Conservation (phyloP, 257 asterid species). For the Plectranthus barbatus region DNA sequence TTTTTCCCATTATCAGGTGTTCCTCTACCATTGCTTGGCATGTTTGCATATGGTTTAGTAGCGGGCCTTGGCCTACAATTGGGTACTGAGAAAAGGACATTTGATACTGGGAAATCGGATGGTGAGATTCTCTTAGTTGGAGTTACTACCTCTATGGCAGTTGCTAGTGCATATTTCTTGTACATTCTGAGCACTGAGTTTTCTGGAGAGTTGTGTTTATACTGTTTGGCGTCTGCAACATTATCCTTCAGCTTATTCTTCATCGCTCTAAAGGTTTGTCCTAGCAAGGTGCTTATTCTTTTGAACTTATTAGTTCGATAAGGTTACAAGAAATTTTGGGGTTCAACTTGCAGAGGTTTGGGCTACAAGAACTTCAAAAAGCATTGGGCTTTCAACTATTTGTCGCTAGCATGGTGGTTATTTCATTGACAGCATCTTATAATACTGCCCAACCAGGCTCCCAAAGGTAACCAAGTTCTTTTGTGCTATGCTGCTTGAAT, state of each 20-base stretch:
- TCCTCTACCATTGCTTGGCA: constrained; percentile 87
- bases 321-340: constrained; percentile 24
- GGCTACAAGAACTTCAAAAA: constrained; percentile 41
- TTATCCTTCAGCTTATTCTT: constrained; percentile 75
- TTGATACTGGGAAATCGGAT: constrained; percentile 37
- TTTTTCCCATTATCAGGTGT: constrained; percentile 50
- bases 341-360: constrained; percentile 35
- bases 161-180: constrained; percentile 83
- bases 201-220: constrained; percentile 66
- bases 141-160: constrained; percentile 83
- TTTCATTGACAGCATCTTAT: constrained; percentile 61
- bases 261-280: constrained; percentile 59
- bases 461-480: constrained; percentile 40
- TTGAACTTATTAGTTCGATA: constrained; percentile 2
- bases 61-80: constrained; percentile 53
- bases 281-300: constrained; percentile 6
- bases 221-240: constrained; percentile 69
- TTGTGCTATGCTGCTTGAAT: neutral
- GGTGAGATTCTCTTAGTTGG: constrained; percentile 53
- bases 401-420: constrained; percentile 55
- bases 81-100: constrained; percentile 33
- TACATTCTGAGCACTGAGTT: constrained; percentile 73
- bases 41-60: constrained; percentile 85
- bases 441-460: constrained; percentile 38
- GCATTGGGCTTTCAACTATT: constrained; percentile 57